These are phyloP conservation scores for Tolypocladium ophioglossoides DNA, from an alignment of 2,329 filamentous ascomycete species.

Conservation along the genomic window DNA sequence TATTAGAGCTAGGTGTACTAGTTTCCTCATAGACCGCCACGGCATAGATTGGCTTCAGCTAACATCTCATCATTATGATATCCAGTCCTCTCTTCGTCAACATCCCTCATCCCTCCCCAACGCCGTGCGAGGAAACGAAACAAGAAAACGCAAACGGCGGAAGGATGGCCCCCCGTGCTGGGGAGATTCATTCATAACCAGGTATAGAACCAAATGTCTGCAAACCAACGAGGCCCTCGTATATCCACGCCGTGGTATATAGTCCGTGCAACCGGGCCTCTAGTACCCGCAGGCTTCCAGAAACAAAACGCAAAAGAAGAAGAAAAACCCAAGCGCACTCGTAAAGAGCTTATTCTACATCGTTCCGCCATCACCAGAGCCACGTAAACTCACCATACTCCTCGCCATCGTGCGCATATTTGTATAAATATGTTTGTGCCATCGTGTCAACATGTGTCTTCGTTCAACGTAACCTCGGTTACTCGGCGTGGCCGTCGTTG, in stretches of 20 bases:
- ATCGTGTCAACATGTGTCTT: background rate
- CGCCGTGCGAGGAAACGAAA: background rate
- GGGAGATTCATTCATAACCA: background rate
- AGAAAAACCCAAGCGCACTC: background rate
- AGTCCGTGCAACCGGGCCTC: background rate
- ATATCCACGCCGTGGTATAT: background rate
- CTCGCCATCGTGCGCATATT: constrained; percentile 2
- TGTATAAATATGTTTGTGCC: background rate
- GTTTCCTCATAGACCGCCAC: background rate
- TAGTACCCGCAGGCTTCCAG: background rate
- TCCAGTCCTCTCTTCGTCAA: background rate
- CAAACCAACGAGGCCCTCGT: background rate
- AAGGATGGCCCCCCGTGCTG: background rate
- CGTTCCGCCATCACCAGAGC: background rate
- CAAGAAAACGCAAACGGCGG: background rate
- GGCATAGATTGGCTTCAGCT: background rate
- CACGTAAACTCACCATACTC: background rate
- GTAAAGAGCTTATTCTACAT: background rate
- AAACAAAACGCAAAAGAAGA: background rate
- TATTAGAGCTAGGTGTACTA: background rate
- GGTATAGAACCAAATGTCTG: background rate
- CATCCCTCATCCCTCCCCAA: background rate
- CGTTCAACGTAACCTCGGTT: background rate
- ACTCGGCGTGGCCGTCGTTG: constrained; percentile 68
- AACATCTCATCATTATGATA: background rate